Conservation (phyloP, 2,329 filamentous ascomycete species). For the Akanthomyces uredinophilus region DNA sequence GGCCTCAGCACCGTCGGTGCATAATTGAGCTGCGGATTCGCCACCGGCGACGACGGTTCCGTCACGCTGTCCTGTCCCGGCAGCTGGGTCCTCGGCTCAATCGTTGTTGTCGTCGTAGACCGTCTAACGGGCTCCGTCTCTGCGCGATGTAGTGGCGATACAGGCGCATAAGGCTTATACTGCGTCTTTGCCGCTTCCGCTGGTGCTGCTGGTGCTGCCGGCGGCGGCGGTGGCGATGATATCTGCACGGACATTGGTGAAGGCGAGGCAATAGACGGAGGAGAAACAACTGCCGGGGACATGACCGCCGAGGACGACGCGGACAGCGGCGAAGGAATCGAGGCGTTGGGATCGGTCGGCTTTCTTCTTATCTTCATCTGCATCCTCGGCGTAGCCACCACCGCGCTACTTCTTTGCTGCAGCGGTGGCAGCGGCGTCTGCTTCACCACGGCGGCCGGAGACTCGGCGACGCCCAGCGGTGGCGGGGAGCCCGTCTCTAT, state of each 20-base stretch:
- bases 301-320: background rate
- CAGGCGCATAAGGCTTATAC: conserved; percentile 3
- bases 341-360: background rate
- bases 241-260: background rate
- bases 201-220: background rate
- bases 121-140: background rate
- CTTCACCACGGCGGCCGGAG: conserved; percentile 24
- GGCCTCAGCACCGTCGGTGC: conserved; percentile 11
- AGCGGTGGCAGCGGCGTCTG: background rate
- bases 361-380: conserved; percentile 11
- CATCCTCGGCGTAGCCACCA: conserved; percentile 20
- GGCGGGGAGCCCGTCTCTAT: conserved; percentile 22
- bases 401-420: conserved; percentile 13
- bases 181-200: background rate
- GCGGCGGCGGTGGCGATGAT: background rate
- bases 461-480: conserved; percentile 31
- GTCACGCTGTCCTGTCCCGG: background rate
- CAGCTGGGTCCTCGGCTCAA: background rate
- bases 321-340: background rate
- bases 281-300: background rate
- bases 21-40: background rate
- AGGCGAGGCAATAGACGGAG: background rate
- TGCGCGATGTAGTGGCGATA: background rate
- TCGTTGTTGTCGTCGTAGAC: too few relatives aligned
- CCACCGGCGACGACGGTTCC: background rate